Base-by-base conservation (phyloP, 331 rosid genomes). In the Cydonia oblonga region DNA sequence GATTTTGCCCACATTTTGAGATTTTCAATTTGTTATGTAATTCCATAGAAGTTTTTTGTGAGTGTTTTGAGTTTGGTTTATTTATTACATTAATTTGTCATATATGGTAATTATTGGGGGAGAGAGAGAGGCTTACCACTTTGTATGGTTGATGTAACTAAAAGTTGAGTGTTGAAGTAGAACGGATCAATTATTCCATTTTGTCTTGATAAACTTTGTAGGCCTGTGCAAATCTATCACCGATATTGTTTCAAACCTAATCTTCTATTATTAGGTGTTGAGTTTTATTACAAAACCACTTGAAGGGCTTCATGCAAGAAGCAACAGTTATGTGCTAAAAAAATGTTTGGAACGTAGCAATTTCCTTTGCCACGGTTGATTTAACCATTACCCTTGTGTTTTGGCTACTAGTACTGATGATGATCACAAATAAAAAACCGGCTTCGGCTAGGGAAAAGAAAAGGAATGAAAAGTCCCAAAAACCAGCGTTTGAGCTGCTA, bases 141-240 rank as follows among this genome's bases (percentile, higher is more conserved):
- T 81, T 54, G 81, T 81, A 75, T 72, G 78, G 77, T 72, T 49
- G 33, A 64, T 73, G 77, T 53, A 59, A 66, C 65, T 19, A 76
- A 73, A 40, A 66, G 35, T 77, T 62, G 24, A 75, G 68, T 73
- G 52, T 67, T 49, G 65, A 63, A 78, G 61, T 62, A 76, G 83
- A 81, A 78, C 71, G 81, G 72, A 60, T 75, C 79, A 63, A 77
- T 82, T 87, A 78, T 85, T 77, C 80, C 59, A 70, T 82, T 87
- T 83, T 87, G 69, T 73, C 46, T 72, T 69, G 44, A 78, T 44
- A 74, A 77, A 85, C 69, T 33, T 79, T 1, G 20, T 16, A 38
- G 42, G 44, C 1, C 4, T 10, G 14, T 38, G 0, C 44, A 38
- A 9, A 38, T 38, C 44, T 38, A 10, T 38, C 44, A 38, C 0